Evolutionary conservation across 148 eudicot genomes (phyloP).

Genomic region (Limonium bicolor): DNA sequence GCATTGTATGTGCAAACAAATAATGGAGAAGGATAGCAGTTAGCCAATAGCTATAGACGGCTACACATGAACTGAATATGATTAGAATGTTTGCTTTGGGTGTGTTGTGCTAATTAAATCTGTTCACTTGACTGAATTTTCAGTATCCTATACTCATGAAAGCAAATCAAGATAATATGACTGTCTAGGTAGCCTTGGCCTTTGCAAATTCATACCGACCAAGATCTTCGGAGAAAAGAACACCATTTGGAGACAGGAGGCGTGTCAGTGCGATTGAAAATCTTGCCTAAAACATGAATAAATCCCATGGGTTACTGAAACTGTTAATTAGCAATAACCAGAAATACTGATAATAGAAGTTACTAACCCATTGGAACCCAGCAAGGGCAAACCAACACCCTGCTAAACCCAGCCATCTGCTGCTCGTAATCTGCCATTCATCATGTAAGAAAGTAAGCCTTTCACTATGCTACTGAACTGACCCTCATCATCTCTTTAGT

Average conservation of each 20-base stretch:
- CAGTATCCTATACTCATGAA: no score
- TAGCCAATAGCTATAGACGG: no score
- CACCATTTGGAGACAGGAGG: conserved; percentile 1
- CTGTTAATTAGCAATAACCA: no score
- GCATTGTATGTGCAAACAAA: no score
- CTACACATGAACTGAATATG: no score
- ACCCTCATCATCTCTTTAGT: background rate
- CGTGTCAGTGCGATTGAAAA: conserved; percentile 1
- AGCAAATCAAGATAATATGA: no score
- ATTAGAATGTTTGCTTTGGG: no score
- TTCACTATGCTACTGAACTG: background rate
- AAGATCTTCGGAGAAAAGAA: conserved; percentile 9
- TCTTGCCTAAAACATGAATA: conserved; percentile 9
- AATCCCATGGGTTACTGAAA: no score
- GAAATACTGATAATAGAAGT: no score
- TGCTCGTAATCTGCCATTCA: conserved; percentile 32
- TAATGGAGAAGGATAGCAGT: no score
- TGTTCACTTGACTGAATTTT: no score
- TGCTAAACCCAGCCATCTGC: conserved; percentile 37
- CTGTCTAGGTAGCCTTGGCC: conserved; percentile 43
- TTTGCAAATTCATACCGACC: conserved; percentile 23
- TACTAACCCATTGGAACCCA: conserved; percentile 70
- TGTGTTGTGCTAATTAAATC: no score
- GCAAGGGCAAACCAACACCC: conserved; percentile 69
- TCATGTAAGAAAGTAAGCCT: background rate